Base-by-base conservation (phyloP, 2,329 filamentous ascomycete genomes). In the Xylaria sp. region DNA sequence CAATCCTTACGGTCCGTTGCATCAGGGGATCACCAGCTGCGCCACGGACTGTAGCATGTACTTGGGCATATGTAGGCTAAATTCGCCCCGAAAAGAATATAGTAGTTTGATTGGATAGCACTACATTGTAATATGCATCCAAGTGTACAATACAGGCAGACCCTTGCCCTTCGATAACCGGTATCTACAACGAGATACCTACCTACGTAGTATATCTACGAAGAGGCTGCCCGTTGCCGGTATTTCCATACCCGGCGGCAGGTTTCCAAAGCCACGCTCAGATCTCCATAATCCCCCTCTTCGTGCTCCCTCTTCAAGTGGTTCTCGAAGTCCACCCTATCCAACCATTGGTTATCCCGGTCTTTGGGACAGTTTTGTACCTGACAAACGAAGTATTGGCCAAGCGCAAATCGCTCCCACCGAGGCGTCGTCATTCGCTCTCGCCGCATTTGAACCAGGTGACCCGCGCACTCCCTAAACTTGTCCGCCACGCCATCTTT, bases 221-320 rank as follows among this genome's bases (percentile, higher is more conserved):
- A 34, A 9, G 56, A 7, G 3, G 30, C 30, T 25, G 43, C n/a
- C 30, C 43, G 57, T 36, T 7, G 18, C 2, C 46, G 28, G 28
- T 62, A 62, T 45, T 15, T 32, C 34, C 48, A 55, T 36, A 43
- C 32, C 7, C 28, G 59, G 8, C 32, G 45, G 20, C 59, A 61
- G 28, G 3, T 53, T 15, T 61, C n/a, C 15, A 61, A 18, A 10
- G n/a, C 45, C 4, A 20, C 8, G 8, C 15, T 15, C n/a, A 48
- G 20, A 3, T 48, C 48, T 23, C 36, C 56, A 45, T 58, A 68
- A 23, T 46, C 32, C n/a, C 45, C 46, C 34, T 52, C 10, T 10
- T 15, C 10, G 10, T 66, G 66, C 18, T 25, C 62, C 32, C 57
- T 39, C 55, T 10, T 55, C 3, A 70, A 32, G 41, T 70, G 68